Evolutionary conservation across 2,329 filamentous ascomycete genomes (phyloP).

Genomic region (Lecanicillium sp.): DNA sequence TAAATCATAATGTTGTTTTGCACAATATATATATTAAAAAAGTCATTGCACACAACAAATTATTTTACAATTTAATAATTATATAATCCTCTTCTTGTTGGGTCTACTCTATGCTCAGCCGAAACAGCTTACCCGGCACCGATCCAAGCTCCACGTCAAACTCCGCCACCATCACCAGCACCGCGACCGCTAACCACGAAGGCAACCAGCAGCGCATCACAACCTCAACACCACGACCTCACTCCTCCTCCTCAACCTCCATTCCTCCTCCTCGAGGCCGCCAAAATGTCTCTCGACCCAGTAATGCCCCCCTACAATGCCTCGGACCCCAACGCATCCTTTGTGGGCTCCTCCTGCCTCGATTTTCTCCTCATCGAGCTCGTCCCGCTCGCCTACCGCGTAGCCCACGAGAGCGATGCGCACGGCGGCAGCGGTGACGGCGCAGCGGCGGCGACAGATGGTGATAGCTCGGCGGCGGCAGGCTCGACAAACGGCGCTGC

Average conservation of each 20-base stretch:
- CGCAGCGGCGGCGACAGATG: conserved; percentile 3
- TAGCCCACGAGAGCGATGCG: conserved; percentile 64
- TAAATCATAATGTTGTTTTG: no score
- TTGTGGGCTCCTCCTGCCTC: conserved; percentile 77
- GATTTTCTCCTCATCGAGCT: conserved; percentile 96
- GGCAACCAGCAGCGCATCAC: background rate
- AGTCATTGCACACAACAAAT: no score
- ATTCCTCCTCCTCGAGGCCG: background rate
- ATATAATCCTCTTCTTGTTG: no score
- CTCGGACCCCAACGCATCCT: conserved; percentile 65
- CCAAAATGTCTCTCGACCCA: conserved; percentile 64
- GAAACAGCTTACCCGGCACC: no score
- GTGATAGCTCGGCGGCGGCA: conserved; percentile 11
- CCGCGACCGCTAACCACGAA: background rate
- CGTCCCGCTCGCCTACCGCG: conserved; percentile 84
- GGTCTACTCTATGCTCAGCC: no score
- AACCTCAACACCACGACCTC: background rate
- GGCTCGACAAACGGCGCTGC: conserved; percentile 15
- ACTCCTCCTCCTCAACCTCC: background rate
- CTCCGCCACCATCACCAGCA: background rate
- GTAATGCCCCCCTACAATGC: conserved; percentile 62
- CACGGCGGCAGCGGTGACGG: conserved; percentile 27
- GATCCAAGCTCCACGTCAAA: background rate
- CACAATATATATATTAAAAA: no score
- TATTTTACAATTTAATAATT: no score